These are phyloP conservation scores for Aspergillus hiratsukae DNA, from an alignment of 2,329 filamentous ascomycete species.

Conservation along the genomic window DNA sequence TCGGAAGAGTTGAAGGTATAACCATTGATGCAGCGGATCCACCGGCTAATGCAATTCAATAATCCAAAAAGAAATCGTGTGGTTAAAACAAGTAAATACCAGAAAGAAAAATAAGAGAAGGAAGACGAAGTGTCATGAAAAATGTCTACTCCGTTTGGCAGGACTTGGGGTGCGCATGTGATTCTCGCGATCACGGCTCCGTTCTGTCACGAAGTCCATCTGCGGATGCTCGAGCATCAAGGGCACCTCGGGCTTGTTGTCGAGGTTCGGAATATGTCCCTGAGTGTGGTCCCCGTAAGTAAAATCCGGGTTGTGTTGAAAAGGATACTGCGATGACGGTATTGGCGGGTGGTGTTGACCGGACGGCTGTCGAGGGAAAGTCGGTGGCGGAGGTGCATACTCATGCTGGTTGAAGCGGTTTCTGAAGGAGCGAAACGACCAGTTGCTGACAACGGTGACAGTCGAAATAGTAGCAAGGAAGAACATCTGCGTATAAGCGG, in stretches of 20 bases:
- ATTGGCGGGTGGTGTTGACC: slow-evolving; percentile 19
- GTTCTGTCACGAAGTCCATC: slow-evolving; percentile 28
- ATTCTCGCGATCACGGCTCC: slow-evolving; percentile 26
- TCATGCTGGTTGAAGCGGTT: slow-evolving; percentile 30
- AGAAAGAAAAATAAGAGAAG: neutral
- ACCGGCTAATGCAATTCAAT: neutral
- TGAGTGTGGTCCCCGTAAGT: slow-evolving; percentile 21
- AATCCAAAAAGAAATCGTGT: neutral
- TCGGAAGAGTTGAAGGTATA: neutral
- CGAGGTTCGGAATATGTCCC: slow-evolving; percentile 12
- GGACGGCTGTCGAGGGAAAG: slow-evolving; percentile 20
- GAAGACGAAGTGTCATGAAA: slow-evolving; percentile 7
- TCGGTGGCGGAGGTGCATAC: slow-evolving; percentile 20
- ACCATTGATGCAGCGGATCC: neutral
- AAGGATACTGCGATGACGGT: slow-evolving; percentile 20
- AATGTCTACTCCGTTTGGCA: slow-evolving; percentile 25
- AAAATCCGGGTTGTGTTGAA: slow-evolving; percentile 24
- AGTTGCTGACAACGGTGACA: slow-evolving; percentile 55
- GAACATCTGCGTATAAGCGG: slow-evolving; percentile 27
- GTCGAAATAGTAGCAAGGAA: slow-evolving; percentile 40
- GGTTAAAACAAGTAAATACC: neutral
- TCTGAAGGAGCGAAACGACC: slow-evolving; percentile 54
- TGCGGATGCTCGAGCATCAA: slow-evolving; percentile 29
- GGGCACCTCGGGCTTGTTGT: slow-evolving; percentile 24
- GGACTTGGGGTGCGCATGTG: slow-evolving; percentile 38